phyloP scores from a whole-genome alignment of 2,329 filamentous ascomycete genomes.

The Botrytis squamosa region DNA sequence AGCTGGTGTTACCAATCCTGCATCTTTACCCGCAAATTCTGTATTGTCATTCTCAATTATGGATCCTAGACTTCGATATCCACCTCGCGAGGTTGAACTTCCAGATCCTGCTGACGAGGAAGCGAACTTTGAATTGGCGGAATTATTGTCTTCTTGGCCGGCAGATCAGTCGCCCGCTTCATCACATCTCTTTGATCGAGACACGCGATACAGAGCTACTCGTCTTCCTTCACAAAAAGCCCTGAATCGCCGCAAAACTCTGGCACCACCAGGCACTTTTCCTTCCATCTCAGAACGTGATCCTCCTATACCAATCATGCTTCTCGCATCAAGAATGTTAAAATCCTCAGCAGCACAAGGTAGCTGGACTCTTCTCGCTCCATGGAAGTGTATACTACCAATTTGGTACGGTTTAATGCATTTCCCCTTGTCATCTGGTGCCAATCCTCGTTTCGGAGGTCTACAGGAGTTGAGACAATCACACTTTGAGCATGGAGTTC shows the following conservation, averaged over 20 bases:
- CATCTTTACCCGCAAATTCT: conserved; percentile 66
- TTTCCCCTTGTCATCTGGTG: conserved; percentile 74
- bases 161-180: conserved; percentile 52
- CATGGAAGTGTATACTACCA: conserved; percentile 84
- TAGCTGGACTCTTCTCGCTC: conserved; percentile 79
- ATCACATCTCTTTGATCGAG: conserved; percentile 65
- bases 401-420: conserved; percentile 87
- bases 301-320: conserved; percentile 73
- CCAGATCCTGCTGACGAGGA: conserved; percentile 42
- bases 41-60: conserved; percentile 70
- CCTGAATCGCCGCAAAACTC: conserved; percentile 72
- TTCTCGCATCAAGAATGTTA: conserved; percentile 59
- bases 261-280: conserved; percentile 60
- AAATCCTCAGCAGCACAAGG: conserved; percentile 55
- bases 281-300: conserved; percentile 60
- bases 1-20: conserved; percentile 62
- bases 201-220: conserved; percentile 62
- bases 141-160: conserved; percentile 66
- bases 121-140: conserved; percentile 48
- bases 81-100: conserved; percentile 57
- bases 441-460: conserved; percentile 80
- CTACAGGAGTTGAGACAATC: conserved; percentile 77
- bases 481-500: conserved; percentile 71
- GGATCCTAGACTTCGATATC: conserved; percentile 79
- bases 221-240: conserved; percentile 72